Percentiles rank a stretch among this genome's conserved stretches.
Evolutionary conservation across 805 yeast genomes (phyloP).

Genomic region (Myxozyma geophila): DNA sequence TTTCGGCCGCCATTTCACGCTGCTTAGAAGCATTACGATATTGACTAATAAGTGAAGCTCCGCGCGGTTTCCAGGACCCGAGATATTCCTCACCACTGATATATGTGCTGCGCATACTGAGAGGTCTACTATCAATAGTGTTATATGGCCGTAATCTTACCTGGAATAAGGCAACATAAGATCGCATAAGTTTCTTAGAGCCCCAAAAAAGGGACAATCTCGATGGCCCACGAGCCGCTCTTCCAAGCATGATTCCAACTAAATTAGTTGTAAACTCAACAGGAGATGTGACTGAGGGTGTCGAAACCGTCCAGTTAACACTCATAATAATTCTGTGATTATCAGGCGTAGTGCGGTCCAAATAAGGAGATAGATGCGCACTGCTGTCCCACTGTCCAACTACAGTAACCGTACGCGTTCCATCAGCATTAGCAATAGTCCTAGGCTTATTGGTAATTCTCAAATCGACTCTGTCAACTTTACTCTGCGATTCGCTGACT

Average conservation of each 20-base stretch:
- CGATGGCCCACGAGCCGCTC: conserved; percentile 28
- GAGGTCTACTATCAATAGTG: conserved; percentile 13
- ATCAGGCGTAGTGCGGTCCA: conserved; percentile 34
- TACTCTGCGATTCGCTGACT: conserved; percentile 10
- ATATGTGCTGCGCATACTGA: conserved; percentile 20
- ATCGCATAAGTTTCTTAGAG: conserved; percentile 20
- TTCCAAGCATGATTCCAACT: conserved; percentile 22
- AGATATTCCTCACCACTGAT: conserved; percentile 31
- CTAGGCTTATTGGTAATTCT: conserved; percentile 21
- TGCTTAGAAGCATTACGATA: conserved; percentile 1
- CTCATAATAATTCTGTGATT: conserved; percentile 29
- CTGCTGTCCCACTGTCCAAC: conserved; percentile 39
- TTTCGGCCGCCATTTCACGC: conserved; percentile 6
- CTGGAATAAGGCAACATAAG: conserved; percentile 27
- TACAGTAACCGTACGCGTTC: conserved; percentile 33
- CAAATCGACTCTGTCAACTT: conserved; percentile 27
- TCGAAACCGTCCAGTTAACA: conserved; percentile 31
- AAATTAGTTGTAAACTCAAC: conserved; percentile 30
- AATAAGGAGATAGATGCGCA: conserved; percentile 29
- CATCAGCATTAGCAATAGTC: conserved; percentile 37
- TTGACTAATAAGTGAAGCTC: conserved; percentile 24
- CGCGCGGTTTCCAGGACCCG: conserved; percentile 33
- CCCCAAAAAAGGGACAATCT: conserved; percentile 21
- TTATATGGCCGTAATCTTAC: conserved; percentile 25
- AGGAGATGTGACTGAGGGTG: conserved; percentile 25